Percentiles rank a stretch among this genome's conserved stretches.
These are phyloP conservation scores for Geotrichum cucujoidarum DNA, from an alignment of 1,139 yeast species.

Conservation along the genomic window DNA sequence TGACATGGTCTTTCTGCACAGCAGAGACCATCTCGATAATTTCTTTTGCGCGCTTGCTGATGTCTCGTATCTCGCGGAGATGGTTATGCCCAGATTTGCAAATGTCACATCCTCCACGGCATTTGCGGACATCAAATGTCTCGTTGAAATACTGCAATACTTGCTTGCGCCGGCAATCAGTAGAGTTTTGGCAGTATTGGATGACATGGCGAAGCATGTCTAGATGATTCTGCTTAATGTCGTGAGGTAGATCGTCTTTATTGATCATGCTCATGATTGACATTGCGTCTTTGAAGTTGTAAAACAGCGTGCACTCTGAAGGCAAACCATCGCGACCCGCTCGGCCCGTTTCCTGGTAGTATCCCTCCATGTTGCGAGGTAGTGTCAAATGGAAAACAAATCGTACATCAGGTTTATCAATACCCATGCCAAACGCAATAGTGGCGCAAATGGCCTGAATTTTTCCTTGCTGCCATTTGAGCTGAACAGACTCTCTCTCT, in stretches of 20 bases:
- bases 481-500: conserved; percentile 65
- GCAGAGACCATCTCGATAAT: conserved; percentile 56
- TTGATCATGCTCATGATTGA: conserved; percentile 53
- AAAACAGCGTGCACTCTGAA: conserved; percentile 79
- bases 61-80: conserved; percentile 54
- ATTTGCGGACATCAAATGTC: conserved; percentile 58
- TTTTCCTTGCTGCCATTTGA: conserved; percentile 70
- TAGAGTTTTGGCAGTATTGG: conserved; percentile 85
- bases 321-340: conserved; percentile 92
- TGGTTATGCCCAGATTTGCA: conserved; percentile 53
- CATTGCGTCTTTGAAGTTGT: conserved; percentile 66
- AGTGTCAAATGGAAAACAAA: conserved; percentile 86
- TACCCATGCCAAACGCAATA: conserved; percentile 98
- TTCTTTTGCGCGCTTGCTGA: conserved; percentile 59
- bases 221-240: conserved; percentile 70
- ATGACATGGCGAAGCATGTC: conserved; percentile 76
- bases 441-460: conserved; percentile 89
- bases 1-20: conserved; percentile 46
- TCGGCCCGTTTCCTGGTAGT: conserved; percentile 97
- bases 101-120: conserved; percentile 79
- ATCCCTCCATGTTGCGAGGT: conserved; percentile 89
- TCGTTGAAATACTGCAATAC: conserved; percentile 90
- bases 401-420: conserved; percentile 92
- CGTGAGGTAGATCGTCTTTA: conserved; percentile 54
- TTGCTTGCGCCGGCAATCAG: conserved; percentile 86